Conservation (phyloP, 192 early-diverging fungal species). For the Phlyctochytrium arcticum region DNA sequence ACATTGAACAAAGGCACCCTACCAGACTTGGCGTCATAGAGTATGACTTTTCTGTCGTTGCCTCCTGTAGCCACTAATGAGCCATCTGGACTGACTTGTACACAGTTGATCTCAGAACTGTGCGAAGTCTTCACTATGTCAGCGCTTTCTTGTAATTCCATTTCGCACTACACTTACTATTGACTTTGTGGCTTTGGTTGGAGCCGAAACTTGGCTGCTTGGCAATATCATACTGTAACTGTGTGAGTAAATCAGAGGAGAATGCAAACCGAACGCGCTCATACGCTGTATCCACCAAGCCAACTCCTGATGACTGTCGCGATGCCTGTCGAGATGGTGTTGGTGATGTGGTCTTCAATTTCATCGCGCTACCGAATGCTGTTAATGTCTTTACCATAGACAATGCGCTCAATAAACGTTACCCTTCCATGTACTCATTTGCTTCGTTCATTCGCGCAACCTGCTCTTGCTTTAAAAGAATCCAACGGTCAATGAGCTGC, state of each 20-base stretch:
- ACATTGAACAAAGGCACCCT: conserved; percentile 31
- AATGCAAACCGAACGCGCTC: too few relatives aligned
- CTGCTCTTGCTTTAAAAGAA: conserved; percentile 73
- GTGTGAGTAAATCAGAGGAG: too few relatives aligned
- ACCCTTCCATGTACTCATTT: conserved; percentile 83
- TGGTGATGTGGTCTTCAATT: conserved; percentile 18
- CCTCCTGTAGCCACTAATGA: conserved; percentile 78
- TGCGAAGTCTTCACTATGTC: too few relatives aligned
- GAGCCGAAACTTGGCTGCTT: too few relatives aligned
- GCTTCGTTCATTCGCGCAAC: conserved; percentile 91
- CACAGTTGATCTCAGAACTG: conserved; percentile 69
- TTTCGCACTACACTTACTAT: too few relatives aligned
- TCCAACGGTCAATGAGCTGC: conserved; percentile 84
- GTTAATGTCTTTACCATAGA: not conserved
- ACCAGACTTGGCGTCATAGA: conserved; percentile 84
- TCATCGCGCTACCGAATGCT: conserved; percentile 22
- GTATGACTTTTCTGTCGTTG: conserved; percentile 83
- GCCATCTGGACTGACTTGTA: conserved; percentile 67
- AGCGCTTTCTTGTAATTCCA: too few relatives aligned
- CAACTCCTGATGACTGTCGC: too few relatives aligned
- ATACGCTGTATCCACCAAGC: too few relatives aligned
- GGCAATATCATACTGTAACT: too few relatives aligned
- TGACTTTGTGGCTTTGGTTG: too few relatives aligned
- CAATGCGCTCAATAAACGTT: conserved; percentile 11
- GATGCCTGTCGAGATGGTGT: not conserved